These are phyloP conservation scores for Diutina pseudorugosa DNA, from an alignment of 1,139 yeast genomes.

Conservation along the genomic window DNA sequence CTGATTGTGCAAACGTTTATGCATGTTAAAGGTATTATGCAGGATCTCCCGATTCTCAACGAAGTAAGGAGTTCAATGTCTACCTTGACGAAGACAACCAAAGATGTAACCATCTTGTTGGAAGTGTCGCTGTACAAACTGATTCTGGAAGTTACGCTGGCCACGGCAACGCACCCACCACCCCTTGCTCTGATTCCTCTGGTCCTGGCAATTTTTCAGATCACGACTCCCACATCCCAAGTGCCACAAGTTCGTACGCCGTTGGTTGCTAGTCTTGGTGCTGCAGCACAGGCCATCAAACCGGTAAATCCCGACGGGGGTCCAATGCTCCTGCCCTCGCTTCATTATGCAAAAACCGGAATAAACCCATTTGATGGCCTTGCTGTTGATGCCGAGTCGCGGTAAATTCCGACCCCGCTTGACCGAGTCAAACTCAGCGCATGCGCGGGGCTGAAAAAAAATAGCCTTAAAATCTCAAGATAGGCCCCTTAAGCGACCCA, in stretches of 20 bases:
- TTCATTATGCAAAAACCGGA: neutral
- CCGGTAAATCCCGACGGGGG: conserved; percentile 3
- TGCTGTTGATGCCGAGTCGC: neutral
- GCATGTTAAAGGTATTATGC: conserved; percentile 71
- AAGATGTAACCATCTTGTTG: conserved; percentile 74
- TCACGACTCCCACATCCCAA: conserved; percentile 10
- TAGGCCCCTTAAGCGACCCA: neutral
- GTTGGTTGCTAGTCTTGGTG: conserved; percentile 19
- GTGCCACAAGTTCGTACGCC: conserved; percentile 22
- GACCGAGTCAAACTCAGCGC: neutral
- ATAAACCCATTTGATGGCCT: conserved; percentile 1
- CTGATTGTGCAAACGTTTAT: conserved; percentile 76
- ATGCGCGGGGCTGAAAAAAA: conserved; percentile 1
- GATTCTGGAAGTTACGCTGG: conserved; percentile 13
- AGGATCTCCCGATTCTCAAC: conserved; percentile 65
- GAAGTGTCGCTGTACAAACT: conserved; percentile 40
- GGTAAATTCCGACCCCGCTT: neutral
- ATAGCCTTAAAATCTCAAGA: neutral
- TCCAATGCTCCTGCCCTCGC: neutral
- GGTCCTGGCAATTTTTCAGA: conserved; percentile 13
- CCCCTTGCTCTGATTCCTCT: conserved; percentile 19
- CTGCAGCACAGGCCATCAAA: conserved; percentile 8
- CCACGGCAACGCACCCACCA: conserved; percentile 8
- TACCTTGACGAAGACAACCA: conserved; percentile 72
- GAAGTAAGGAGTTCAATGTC: conserved; percentile 77